Conservation (phyloP, 2,329 filamentous ascomycete genomes). For the Didymella glomerata region DNA sequence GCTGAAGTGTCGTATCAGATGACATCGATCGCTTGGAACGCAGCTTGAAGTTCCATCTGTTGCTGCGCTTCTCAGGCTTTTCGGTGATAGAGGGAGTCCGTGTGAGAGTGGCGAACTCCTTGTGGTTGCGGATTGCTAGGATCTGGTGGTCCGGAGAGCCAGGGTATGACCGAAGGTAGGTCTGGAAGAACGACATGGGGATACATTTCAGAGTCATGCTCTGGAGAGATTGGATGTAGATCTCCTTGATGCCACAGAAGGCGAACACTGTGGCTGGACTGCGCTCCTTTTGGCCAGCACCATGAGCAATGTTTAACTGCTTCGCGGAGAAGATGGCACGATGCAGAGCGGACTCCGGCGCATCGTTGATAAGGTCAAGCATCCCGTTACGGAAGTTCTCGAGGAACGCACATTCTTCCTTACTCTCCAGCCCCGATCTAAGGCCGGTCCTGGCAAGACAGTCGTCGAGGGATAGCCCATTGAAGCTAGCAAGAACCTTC, state of each 20-base stretch:
- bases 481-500: slow-evolving; percentile 34
- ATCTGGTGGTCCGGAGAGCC: slow-evolving; percentile 57
- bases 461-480: slow-evolving; percentile 40
- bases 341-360: slow-evolving; percentile 53
- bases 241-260: slow-evolving; percentile 56
- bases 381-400: slow-evolving; percentile 48
- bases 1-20: slow-evolving; percentile 28
- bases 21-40: slow-evolving; percentile 19
- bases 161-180: slow-evolving; percentile 54
- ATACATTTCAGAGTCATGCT: slow-evolving; percentile 45
- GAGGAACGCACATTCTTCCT: slow-evolving; percentile 38
- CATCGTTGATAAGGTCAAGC: slow-evolving; percentile 43
- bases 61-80: slow-evolving; percentile 14
- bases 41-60: slow-evolving; percentile 29
- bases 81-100: slow-evolving; percentile 24
- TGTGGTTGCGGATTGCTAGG: slow-evolving; percentile 56
- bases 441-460: slow-evolving; percentile 48
- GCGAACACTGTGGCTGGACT: slow-evolving; percentile 52
- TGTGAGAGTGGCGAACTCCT: slow-evolving; percentile 54
- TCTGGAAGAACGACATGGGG: slow-evolving; percentile 57
- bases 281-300: slow-evolving; percentile 37
- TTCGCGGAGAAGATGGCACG: slow-evolving; percentile 56
- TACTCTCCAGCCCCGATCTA: slow-evolving; percentile 17
- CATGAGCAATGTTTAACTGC: slow-evolving; percentile 47
- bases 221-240: slow-evolving; percentile 49